A percentile compares a stretch with the other conserved stretches of the same genome.
Conservation (phyloP, 208 protist species). For the Trichomonas tenax region DNA sequence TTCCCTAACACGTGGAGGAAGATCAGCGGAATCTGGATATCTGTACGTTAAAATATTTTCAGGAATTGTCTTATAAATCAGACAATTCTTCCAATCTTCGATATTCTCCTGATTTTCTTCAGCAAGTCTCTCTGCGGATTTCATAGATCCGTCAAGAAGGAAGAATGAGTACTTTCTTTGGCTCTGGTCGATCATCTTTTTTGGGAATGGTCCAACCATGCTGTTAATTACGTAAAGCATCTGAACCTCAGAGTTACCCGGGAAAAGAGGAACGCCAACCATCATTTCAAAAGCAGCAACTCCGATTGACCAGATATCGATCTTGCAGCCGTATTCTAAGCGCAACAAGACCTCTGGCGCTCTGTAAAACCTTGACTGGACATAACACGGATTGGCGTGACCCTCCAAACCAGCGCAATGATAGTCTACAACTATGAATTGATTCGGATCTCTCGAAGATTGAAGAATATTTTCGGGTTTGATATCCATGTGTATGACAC, state of each 20-base stretch:
- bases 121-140: neutral
- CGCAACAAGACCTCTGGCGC: neutral
- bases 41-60: neutral
- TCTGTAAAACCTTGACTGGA: neutral
- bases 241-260: slow-evolving; percentile 19
- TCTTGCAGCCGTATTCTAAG: neutral
- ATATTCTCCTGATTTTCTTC: neutral
- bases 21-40: neutral
- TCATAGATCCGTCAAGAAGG: neutral
- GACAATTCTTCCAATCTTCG: neutral
- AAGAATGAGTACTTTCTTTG: neutral
- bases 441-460: neutral
- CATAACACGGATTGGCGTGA: neutral
- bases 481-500: slow-evolving; percentile 48
- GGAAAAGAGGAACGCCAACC: neutral
- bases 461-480: slow-evolving; percentile 44
- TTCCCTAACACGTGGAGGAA: neutral
- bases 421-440: neutral
- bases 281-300: neutral
- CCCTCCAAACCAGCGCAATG: neutral
- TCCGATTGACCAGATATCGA: neutral
- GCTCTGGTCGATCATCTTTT: neutral
- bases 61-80: neutral
- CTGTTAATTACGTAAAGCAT: slow-evolving; percentile 41
- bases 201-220: neutral